These are phyloP conservation scores for Calonectria hawksworthii DNA, from an alignment of 2,329 filamentous ascomycete genomes.

Conservation along the genomic window DNA sequence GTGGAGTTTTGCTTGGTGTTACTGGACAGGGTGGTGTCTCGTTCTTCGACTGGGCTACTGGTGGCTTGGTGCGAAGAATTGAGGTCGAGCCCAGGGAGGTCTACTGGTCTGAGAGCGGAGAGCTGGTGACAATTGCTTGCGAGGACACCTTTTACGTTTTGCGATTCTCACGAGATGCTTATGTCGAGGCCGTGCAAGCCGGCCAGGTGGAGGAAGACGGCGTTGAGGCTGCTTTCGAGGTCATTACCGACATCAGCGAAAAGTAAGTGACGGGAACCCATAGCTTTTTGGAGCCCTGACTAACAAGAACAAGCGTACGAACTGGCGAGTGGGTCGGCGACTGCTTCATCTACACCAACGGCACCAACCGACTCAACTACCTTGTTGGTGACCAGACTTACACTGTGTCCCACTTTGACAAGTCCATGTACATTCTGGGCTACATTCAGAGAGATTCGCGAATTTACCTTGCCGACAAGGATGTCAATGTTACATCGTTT, in stretches of 20 bases:
- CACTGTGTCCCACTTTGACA: conserved; percentile 96
- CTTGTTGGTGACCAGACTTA: conserved; percentile 98
- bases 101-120: conserved; percentile 98
- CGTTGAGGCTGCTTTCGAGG: conserved; percentile 95
- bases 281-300: background rate
- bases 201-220: conserved; percentile 91
- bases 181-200: conserved; percentile 84
- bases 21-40: conserved; percentile 95
- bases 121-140: conserved; percentile 92
- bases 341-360: conserved; percentile 99
- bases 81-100: conserved; percentile 82
- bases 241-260: conserved; percentile 96
- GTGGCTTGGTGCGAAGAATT: conserved; percentile 90
- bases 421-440: conserved; percentile 93
- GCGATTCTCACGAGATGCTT: conserved; percentile 90
- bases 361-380: conserved; percentile 96
- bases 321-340: conserved; percentile 99
- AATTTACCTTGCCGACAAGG: conserved; percentile 96
- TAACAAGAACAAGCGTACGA: conserved; percentile 72
- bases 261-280: conserved; percentile 63
- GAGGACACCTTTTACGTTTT: conserved; percentile 97
- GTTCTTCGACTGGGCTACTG: conserved; percentile 96
- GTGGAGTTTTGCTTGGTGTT: conserved; percentile 91
- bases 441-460: conserved; percentile 97
- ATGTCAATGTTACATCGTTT: conserved; percentile 92